Percentiles rank a stretch among this genome's conserved stretches.
Evolutionary conservation across 225 moss, liverwort and hornwort species (phyloP).

Genomic region (Sphagnum contortum): DNA sequence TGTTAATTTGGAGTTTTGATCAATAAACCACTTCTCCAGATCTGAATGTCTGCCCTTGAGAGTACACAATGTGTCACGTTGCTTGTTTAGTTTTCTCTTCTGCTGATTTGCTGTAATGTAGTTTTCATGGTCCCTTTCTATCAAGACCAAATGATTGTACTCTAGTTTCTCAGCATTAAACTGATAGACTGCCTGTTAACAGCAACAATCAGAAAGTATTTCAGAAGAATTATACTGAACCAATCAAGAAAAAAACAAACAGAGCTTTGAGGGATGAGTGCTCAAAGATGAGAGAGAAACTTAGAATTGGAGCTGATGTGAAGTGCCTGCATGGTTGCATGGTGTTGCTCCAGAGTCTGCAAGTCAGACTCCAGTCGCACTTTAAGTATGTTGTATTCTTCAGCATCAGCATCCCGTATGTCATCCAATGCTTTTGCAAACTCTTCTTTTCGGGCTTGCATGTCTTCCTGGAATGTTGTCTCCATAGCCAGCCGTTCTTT

Average conservation of each 20-base stretch:
- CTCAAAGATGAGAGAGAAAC: no score
- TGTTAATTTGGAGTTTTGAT: slow-evolving; percentile 51
- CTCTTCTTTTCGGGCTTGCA: slow-evolving; percentile 52
- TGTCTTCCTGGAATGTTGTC: slow-evolving; percentile 54
- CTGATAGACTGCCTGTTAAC: slow-evolving; percentile 51
- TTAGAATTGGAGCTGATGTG: background rate
- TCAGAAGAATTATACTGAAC: no score
- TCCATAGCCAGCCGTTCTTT: slow-evolving; percentile 53
- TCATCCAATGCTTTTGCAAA: slow-evolving; percentile 48
- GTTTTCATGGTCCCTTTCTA: slow-evolving; percentile 75
- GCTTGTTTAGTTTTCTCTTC: slow-evolving; percentile 78
- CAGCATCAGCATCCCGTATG: slow-evolving; percentile 35
- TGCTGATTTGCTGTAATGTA: slow-evolving; percentile 81
- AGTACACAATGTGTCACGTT: slow-evolving; percentile 45
- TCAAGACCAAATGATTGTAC: slow-evolving; percentile 67
- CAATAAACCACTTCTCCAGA: slow-evolving; percentile 44
- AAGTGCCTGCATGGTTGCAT: slow-evolving; percentile 63
- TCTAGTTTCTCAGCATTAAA: slow-evolving; percentile 73
- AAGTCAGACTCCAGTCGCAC: slow-evolving; percentile 49
- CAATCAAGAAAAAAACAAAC: no score
- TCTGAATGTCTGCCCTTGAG: slow-evolving; percentile 54
- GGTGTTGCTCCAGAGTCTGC: slow-evolving; percentile 71
- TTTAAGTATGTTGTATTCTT: slow-evolving; percentile 70
- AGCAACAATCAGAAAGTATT: background rate
- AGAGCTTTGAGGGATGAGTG: no score